Conservation (phyloP, 2,329 filamentous ascomycete genomes). For the Ophiostoma himal-ulmi region DNA sequence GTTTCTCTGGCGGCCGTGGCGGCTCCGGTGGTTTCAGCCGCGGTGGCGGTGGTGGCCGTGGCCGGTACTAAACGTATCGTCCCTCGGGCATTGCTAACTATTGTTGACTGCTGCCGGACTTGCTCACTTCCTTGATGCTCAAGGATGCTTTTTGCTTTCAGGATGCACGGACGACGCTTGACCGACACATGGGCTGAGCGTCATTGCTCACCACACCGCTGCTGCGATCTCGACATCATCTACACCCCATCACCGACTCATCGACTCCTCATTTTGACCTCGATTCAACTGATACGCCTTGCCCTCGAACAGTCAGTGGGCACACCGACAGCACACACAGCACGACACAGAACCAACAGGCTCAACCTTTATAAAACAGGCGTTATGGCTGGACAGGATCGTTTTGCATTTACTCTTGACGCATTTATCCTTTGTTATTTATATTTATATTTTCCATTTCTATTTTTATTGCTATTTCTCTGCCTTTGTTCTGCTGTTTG, state of each 20-base stretch:
- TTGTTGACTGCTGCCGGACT: not conserved
- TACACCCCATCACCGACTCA: not conserved
- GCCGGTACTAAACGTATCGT: conserved; percentile 27
- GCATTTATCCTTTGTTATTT: not conserved
- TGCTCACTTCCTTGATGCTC: not conserved
- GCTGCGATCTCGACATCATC: too few relatives aligned
- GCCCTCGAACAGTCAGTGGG: not conserved
- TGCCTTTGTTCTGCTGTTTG: not conserved
- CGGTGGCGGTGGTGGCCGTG: conserved; percentile 30
- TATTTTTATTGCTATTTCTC: not conserved
- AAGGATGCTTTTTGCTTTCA: not conserved
- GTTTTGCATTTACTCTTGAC: conserved; percentile 1
- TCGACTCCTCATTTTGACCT: not conserved
- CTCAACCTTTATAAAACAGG: conserved; percentile 11
- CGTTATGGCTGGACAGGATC: conserved; percentile 23
- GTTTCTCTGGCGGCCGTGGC: conserved; percentile 24
- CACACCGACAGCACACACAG: not conserved
- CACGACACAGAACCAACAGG: conserved; percentile 13
- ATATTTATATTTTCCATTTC: not conserved
- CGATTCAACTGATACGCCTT: not conserved
- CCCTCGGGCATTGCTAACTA: not conserved
- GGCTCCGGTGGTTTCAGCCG: conserved; percentile 29
- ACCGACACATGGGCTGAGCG: too few relatives aligned
- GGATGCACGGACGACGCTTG: not conserved
- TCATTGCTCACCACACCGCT: too few relatives aligned